phyloP scores from a whole-genome alignment of 179 eudicot genomes.

The Amaranthus tricolor region DNA sequence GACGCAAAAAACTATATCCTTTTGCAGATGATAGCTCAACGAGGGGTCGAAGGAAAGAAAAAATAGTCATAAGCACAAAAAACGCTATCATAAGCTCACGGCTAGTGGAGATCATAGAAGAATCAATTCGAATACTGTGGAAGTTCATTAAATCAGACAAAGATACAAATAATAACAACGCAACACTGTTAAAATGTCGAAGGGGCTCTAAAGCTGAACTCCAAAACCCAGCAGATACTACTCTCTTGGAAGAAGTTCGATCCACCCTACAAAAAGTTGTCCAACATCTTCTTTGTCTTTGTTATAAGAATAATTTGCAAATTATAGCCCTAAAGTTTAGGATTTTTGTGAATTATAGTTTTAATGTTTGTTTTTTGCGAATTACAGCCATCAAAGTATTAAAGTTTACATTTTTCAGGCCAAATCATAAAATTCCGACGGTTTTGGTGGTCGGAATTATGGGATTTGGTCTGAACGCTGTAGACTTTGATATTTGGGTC shows the following conservation, averaged over 20 bases:
- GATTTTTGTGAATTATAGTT: too few relatives aligned
- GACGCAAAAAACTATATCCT: too few relatives aligned
- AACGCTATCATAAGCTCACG: constrained; percentile 61
- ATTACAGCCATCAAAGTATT: too few relatives aligned
- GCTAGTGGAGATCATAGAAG: constrained; percentile 76
- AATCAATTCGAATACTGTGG: constrained; percentile 83
- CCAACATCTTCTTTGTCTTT: too few relatives aligned
- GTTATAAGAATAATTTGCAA: too few relatives aligned
- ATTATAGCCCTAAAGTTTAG: too few relatives aligned
- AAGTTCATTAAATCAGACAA: constrained; percentile 65
- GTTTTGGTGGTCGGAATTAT: too few relatives aligned
- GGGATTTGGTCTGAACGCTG: too few relatives aligned
- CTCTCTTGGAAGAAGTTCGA: constrained; percentile 47
- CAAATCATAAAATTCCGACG: too few relatives aligned
- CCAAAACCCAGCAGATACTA: constrained; percentile 48
- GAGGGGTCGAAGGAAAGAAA: constrained; percentile 54
- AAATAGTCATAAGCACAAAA: constrained; percentile 36
- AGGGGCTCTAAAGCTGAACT: constrained; percentile 38
- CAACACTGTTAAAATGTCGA: constrained; percentile 26
- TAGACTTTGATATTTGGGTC: too few relatives aligned
- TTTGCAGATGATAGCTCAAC: constrained; percentile 58
- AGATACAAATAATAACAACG: constrained; percentile 32
- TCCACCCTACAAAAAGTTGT: constrained; percentile 60
- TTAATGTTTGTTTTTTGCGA: too few relatives aligned
- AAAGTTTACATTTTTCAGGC: too few relatives aligned